These are phyloP conservation scores for Xylaria digitata DNA, from an alignment of 2,329 filamentous ascomycete species.

Conservation along the genomic window DNA sequence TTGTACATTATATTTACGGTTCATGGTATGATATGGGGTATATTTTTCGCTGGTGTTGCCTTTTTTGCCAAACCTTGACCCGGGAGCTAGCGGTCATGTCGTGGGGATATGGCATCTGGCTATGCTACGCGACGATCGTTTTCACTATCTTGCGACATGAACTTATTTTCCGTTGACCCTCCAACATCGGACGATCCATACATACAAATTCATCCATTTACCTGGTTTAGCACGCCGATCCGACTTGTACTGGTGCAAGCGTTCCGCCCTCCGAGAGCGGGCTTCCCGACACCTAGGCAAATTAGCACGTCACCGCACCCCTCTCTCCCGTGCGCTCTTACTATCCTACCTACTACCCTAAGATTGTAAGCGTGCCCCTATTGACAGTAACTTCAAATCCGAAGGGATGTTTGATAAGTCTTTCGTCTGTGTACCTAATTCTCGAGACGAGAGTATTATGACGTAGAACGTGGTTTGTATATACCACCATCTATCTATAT, in stretches of 20 bases:
- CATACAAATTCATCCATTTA: neutral
- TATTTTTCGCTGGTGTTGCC: neutral
- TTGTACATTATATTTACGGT: slow-evolving; percentile 25
- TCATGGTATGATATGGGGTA: neutral
- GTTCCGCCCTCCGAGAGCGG: neutral
- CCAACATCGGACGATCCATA: neutral
- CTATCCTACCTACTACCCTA: neutral
- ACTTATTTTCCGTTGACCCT: neutral
- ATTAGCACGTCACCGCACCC: neutral
- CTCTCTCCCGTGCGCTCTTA: neutral
- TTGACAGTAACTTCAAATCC: neutral
- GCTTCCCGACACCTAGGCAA: neutral
- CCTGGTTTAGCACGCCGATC: neutral
- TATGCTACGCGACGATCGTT: neutral
- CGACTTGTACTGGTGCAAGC: neutral
- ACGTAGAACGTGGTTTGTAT: neutral
- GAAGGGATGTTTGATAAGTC: neutral
- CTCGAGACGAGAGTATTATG: neutral
- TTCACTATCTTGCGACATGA: neutral
- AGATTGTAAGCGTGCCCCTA: neutral
- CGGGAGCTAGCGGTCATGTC: slow-evolving; percentile 1
- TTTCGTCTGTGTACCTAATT: neutral
- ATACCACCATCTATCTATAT: neutral
- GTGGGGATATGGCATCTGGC: neutral
- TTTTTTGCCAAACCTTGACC: neutral